Evolutionary conservation across 345 rosid genomes (phyloP).

Genomic region (Syzygium jambos): DNA sequence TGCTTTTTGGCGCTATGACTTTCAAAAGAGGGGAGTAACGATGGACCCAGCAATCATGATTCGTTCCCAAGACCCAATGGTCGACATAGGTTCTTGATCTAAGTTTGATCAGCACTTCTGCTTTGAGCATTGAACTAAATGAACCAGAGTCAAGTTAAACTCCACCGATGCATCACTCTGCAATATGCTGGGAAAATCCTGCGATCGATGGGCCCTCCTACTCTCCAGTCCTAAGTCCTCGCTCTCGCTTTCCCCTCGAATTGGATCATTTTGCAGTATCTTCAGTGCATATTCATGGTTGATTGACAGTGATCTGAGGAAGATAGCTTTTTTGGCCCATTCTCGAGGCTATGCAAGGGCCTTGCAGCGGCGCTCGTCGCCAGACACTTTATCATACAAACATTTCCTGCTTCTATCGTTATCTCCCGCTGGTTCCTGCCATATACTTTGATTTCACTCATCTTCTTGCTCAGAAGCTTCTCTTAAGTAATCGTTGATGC

Average conservation of each 20-base stretch:
- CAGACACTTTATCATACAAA: constrained; percentile 63
- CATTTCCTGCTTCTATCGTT: constrained; percentile 51
- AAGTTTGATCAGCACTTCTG: not conserved
- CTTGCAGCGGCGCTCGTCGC: constrained; percentile 53
- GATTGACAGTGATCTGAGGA: constrained; percentile 18
- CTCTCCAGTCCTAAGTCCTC: not conserved
- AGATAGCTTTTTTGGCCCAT: constrained; percentile 43
- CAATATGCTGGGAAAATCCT: not conserved
- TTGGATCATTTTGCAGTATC: not conserved
- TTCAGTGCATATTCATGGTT: not conserved
- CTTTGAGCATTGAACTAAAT: not conserved
- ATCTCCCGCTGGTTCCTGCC: constrained; percentile 85
- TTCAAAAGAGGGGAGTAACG: not conserved
- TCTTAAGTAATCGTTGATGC: not conserved
- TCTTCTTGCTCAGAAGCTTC: not conserved
- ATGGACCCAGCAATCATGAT: not conserved
- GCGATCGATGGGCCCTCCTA: not conserved
- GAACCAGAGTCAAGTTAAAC: not conserved
- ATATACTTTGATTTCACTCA: constrained; percentile 16
- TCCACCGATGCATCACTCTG: not conserved
- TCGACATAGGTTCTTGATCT: not conserved
- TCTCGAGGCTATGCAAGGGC: constrained; percentile 77
- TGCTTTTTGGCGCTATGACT: not conserved
- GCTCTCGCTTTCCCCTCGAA: not conserved
- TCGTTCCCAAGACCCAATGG: not conserved